Evolutionary conservation across 129 eudicot species (phyloP).

Genomic region (Oenanthe sinensis): DNA sequence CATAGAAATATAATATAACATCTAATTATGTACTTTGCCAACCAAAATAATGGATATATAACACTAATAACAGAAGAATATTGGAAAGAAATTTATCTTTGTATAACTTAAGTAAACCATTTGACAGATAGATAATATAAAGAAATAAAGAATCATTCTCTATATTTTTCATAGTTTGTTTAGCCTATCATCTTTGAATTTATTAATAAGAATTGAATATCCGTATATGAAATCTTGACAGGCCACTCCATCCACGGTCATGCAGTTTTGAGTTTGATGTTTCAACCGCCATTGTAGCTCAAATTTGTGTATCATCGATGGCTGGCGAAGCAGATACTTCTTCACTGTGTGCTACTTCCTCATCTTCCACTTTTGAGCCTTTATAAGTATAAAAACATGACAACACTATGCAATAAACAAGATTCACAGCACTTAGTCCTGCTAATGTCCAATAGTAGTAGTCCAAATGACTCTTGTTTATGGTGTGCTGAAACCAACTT

Average conservation of each 20-base stretch:
- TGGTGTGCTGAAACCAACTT: conserved; percentile 51
- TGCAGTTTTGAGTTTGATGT: background rate
- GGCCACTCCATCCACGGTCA: background rate
- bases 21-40: background rate
- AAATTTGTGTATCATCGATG: background rate
- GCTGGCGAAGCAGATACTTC: conserved; percentile 1
- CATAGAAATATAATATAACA: background rate
- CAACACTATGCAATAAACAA: conserved; percentile 29
- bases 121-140: background rate
- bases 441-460: conserved; percentile 58
- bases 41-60: background rate
- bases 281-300: background rate
- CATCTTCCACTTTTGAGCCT: conserved; percentile 18
- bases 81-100: background rate
- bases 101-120: background rate
- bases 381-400: conserved; percentile 34
- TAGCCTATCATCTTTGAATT: background rate
- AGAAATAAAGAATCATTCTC: background rate
- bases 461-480: conserved; percentile 53
- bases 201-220: background rate
- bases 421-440: conserved; percentile 41
- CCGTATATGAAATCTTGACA: background rate
- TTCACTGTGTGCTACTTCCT: background rate
- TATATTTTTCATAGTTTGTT: background rate
- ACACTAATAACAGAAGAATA: background rate